Base-by-base conservation (phyloP, 2,329 filamentous ascomycete species). In the Acrocalymma vagum region DNA sequence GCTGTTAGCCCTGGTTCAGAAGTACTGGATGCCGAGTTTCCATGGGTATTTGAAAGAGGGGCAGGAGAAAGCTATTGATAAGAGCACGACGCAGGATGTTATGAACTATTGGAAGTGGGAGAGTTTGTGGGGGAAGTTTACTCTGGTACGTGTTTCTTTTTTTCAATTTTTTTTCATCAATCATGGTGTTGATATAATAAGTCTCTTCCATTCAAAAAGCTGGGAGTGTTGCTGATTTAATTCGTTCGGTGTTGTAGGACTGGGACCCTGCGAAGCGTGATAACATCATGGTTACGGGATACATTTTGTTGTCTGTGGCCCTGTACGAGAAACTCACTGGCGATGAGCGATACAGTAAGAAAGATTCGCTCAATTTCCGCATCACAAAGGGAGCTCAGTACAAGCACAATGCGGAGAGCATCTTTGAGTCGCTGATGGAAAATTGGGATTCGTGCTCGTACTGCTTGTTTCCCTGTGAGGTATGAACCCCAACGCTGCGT, bases 61-160 rank as follows among this genome's bases (percentile, higher is more conserved):
- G 8, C 27, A 51, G 26, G 20, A 42, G 24, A 34, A 26, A 15
- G 13, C 28, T n/a, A 49, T 56, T 18, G 53, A 53, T 14, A 56
- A 56, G 22, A 47, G 38, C 3, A 34, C 51, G 24, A 44, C 42
- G 2, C 29, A 50, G 11, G 22, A 23, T 8, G 50, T 53, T 3
- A 28, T 56, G 16, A 44, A 48, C n/a, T 53, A 38, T 34, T 56
- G 53, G 50, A 44, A 50, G n/a, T 56, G 52, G 49, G 50, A 56
- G 26, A 33, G 25, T 9, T 15, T 55, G 13, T 34, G 42, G 31
- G 51, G 49, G 8, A 52, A 53, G 24, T 53, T 53, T 32, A 53
- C 33, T n/a, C 31, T 35, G 5, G n/a, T n/a, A n/a, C n/a, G n/a
- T n/a, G n/a, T n/a, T n/a, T n/a, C n/a, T n/a, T n/a, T n/a, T n/a